phyloP scores from a whole-genome alignment of 1,284 basidiomycete genomes.

The Sphaerobolus stellatus region DNA sequence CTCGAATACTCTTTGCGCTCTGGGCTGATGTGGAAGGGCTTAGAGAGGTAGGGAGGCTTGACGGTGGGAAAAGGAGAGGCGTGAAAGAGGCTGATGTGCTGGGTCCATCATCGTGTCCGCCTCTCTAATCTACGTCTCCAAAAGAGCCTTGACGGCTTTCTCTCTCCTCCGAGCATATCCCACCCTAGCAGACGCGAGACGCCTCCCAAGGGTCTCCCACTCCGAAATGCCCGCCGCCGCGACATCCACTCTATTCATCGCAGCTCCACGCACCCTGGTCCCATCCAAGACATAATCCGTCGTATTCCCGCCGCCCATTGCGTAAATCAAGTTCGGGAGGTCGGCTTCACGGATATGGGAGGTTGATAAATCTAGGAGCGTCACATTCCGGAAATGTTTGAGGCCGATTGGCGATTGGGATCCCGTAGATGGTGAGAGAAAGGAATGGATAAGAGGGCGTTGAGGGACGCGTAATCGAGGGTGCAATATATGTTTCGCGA shows the following conservation, averaged over 20 bases:
- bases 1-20: no score
- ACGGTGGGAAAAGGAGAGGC: no score
- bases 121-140: no score
- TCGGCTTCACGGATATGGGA: slow-evolving; percentile 49
- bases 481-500: slow-evolving; percentile 40
- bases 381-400: slow-evolving; percentile 39
- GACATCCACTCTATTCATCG: no score
- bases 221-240: no score
- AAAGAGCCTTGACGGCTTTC: slow-evolving; percentile 51
- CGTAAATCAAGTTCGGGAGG: slow-evolving; percentile 46
- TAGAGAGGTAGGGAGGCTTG: no score
- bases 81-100: no score
- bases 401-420: not conserved
- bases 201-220: slow-evolving; percentile 56
- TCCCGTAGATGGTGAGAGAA: no score
- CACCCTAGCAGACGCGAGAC: slow-evolving; percentile 53
- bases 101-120: no score
- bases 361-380: slow-evolving; percentile 62
- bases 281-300: slow-evolving; percentile 39
- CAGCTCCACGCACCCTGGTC: slow-evolving; percentile 22
- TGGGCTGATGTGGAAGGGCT: no score
- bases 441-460: slow-evolving; percentile 42
- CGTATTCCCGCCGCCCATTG: slow-evolving; percentile 49
- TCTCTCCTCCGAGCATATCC: slow-evolving; percentile 56
- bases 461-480: slow-evolving; percentile 61